Conservation (phyloP, 169 alveolate genomes). For the Cryptosporidium viatorum region DNA sequence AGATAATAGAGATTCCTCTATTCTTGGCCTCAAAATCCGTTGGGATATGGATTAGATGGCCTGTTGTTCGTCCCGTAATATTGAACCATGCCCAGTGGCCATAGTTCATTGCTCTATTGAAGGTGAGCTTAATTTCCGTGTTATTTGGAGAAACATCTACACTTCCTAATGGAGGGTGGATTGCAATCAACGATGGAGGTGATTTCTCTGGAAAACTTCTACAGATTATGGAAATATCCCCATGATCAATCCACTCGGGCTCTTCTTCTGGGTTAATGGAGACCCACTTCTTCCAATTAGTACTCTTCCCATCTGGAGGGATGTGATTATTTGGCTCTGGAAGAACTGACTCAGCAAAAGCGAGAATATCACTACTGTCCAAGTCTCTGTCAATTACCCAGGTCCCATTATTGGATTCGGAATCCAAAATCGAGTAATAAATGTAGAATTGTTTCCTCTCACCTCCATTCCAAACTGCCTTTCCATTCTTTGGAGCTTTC, state of each 20-base stretch:
- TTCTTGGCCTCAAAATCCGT: constrained; percentile 69
- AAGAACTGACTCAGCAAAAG: constrained; percentile 76
- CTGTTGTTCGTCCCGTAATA: constrained; percentile 62
- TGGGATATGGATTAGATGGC: constrained; percentile 60
- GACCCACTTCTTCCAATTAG: constrained; percentile 73
- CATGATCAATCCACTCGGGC: constrained; percentile 74
- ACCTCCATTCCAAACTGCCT: constrained; percentile 82
- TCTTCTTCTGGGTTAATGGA: constrained; percentile 79
- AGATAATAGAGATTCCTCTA: constrained; percentile 32
- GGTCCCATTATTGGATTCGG: constrained; percentile 58
- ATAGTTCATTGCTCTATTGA: constrained; percentile 79
- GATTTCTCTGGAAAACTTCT: constrained; percentile 71
- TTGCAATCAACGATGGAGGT: constrained; percentile 77
- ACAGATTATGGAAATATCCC: constrained; percentile 72
- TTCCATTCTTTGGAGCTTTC: constrained; percentile 76
- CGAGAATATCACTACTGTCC: constrained; percentile 76
- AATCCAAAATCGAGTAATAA: constrained; percentile 62
- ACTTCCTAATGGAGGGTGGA: constrained; percentile 74
- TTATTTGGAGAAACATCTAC: constrained; percentile 69
- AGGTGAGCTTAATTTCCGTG: constrained; percentile 74
- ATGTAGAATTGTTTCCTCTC: constrained; percentile 76
- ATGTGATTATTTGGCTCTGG: constrained; percentile 72
- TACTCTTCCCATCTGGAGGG: constrained; percentile 63
- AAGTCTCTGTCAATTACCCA: constrained; percentile 80
- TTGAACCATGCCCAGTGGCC: constrained; percentile 82